These are phyloP conservation scores for Globisporangium spinosum DNA, from an alignment of 352 stramenopile species.

Conservation along the genomic window DNA sequence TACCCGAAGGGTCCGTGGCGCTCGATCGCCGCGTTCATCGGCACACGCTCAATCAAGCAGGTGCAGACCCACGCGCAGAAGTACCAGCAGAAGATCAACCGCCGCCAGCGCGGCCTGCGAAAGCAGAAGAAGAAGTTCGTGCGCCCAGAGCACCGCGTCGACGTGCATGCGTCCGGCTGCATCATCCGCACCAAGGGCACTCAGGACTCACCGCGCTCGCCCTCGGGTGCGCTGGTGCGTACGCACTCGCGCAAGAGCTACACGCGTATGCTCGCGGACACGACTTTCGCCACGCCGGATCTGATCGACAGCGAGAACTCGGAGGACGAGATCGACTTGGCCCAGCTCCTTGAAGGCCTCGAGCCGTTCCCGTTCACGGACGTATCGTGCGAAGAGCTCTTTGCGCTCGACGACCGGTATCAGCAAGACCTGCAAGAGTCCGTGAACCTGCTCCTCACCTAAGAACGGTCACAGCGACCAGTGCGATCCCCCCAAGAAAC, in stretches of 20 bases:
- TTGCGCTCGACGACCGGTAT: conserved; percentile 45
- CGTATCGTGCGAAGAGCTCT: conserved; percentile 34
- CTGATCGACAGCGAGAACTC: conserved; percentile 1
- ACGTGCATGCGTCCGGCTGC: conserved; percentile 54
- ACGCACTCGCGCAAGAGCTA: conserved; percentile 22
- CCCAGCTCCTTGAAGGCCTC: conserved; percentile 26
- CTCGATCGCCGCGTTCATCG: conserved; percentile 67
- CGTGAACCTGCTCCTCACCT: conserved; percentile 41
- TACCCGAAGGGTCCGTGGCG: conserved; percentile 74
- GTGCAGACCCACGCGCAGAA: conserved; percentile 85
- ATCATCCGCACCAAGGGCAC: conserved; percentile 51
- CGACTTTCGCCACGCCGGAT: background rate
- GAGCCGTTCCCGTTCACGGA: conserved; percentile 53
- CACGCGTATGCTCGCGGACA: conserved; percentile 16
- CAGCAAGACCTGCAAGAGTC: conserved; percentile 55
- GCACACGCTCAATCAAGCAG: conserved; percentile 79
- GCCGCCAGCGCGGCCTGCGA: conserved; percentile 66
- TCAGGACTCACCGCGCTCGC: conserved; percentile 44
- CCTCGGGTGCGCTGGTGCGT: conserved; percentile 23
- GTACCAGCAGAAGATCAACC: conserved; percentile 85
- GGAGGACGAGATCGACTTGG: conserved; percentile 28
- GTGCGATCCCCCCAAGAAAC: background rate
- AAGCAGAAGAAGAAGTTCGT: conserved; percentile 86
- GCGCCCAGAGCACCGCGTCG: conserved; percentile 69
- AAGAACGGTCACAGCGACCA: background rate